Evolutionary conservation across 2,329 filamentous ascomycete genomes (phyloP), one percentile per base, ranked within the genome.

Genomic region (Colletotrichum endophyticum): DNA sequence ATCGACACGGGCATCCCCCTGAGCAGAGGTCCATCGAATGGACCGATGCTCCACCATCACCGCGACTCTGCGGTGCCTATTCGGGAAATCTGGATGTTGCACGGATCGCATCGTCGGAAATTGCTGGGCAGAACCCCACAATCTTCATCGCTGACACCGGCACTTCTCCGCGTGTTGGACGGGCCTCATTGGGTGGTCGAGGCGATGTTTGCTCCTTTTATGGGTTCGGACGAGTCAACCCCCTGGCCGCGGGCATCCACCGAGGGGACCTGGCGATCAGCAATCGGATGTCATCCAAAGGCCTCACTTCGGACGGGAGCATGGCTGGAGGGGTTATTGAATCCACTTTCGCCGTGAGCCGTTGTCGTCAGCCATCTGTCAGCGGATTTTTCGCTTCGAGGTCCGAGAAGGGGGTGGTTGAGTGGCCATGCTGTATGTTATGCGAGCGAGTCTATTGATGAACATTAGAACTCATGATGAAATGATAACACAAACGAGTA

Each of bases 61-160:
- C 56, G 25, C 56, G 32, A 73, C 70, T 72, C 73, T 68, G 49
- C 32, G 27, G 44, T 66, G 19, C 70, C 70, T 36, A 57, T 39
- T 39, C 28, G 44, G 63, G 32, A 62, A 68, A 63, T 8, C 22
- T 27, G 27, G 11, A 53, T 34, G 70, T 67, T 68, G 56, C 70
- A 75, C 39, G 56, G 63, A 30, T 68, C 39, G 56, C 56, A n/a
- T 63, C 73, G 66, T 75, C 73, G 70, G 73, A 75, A 66, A 68
- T 75, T 75, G 53, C 28, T 73, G 39, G 57, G 25, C 39, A 67
- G 70, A 44, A 27, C 73, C 70, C 73, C 73, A 73, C 57, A 57
- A 11, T 57, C 32, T 59, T 64, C 44, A 64, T 8, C 27, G 63
- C 57, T 59, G 56, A 34, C 57, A 68, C 56, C 70, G 57, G 44